phyloP scores from a whole-genome alignment of 2,329 filamentous ascomycete species.

The Aspergillus versicolor region DNA sequence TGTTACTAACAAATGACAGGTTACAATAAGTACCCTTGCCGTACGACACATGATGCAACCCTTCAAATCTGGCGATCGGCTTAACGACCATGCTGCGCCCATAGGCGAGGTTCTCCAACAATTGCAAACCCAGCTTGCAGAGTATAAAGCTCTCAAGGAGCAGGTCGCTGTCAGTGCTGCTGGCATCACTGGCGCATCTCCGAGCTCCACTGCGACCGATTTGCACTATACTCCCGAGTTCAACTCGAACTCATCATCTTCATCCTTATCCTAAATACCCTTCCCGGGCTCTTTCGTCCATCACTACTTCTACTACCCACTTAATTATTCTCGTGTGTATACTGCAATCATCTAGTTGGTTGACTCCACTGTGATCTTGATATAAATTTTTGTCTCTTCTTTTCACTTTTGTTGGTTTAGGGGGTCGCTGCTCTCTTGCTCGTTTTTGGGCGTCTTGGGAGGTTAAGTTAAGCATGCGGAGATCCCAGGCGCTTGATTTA shows the following conservation, averaged over 20 bases:
- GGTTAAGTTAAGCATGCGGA: slow-evolving; percentile 27
- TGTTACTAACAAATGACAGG: slow-evolving; percentile 50
- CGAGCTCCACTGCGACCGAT: slow-evolving; percentile 15
- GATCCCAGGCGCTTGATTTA: slow-evolving; percentile 24
- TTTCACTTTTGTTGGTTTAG: not conserved
- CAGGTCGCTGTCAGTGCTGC: slow-evolving; percentile 32
- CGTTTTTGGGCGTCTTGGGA: slow-evolving; percentile 25
- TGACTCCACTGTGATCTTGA: not conserved
- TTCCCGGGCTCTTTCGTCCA: not conserved
- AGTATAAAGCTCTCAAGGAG: slow-evolving; percentile 42
- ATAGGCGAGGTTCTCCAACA: slow-evolving; percentile 65
- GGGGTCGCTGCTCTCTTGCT: slow-evolving; percentile 2
- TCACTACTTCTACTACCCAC: not conserved
- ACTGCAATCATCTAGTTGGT: not conserved
- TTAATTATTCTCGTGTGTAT: slow-evolving; percentile 4
- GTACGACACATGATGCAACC: slow-evolving; percentile 78
- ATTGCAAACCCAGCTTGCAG: slow-evolving; percentile 41
- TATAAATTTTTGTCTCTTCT: slow-evolving; percentile 4
- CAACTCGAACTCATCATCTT: slow-evolving; percentile 25
- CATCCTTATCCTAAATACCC: slow-evolving; percentile 26
- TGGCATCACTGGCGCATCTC: slow-evolving; percentile 21
- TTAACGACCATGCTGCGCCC: slow-evolving; percentile 73
- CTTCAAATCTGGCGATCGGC: slow-evolving; percentile 58
- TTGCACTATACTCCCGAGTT: slow-evolving; percentile 18
- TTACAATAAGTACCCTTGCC: slow-evolving; percentile 74